Conservation (phyloP, 2,329 filamentous ascomycete genomes). For the Colletotrichum aenigma region DNA sequence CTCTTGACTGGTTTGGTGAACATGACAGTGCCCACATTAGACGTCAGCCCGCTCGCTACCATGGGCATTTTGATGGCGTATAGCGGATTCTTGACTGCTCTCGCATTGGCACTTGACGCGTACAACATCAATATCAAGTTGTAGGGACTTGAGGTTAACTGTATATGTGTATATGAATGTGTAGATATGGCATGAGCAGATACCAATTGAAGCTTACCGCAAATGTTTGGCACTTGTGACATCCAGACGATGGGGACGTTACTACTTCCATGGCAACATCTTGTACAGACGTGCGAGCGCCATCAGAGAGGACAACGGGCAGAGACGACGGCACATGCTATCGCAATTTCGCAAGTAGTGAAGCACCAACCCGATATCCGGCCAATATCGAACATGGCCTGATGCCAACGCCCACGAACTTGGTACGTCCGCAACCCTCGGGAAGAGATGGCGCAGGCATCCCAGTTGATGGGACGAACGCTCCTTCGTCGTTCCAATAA, state of each 20-base stretch:
- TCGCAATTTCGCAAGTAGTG: not conserved
- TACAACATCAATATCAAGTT: constrained; percentile 75
- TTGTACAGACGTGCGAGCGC: not conserved
- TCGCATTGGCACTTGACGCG: constrained; percentile 71
- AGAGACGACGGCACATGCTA: not conserved
- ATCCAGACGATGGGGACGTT: not conserved
- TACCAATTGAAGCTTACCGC: not conserved
- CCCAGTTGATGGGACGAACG: not conserved
- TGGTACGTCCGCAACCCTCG: not conserved
- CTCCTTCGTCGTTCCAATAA: not conserved
- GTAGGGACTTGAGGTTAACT: constrained; percentile 35
- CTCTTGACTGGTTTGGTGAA: constrained; percentile 89
- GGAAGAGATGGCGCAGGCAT: not conserved
- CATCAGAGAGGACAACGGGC: not conserved
- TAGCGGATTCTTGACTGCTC: constrained; percentile 65
- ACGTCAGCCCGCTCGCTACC: constrained; percentile 66
- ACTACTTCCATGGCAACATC: not conserved
- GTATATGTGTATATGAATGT: not conserved
- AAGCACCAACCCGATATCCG: not conserved
- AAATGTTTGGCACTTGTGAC: not conserved
- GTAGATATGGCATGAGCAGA: not conserved
- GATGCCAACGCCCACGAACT: not conserved
- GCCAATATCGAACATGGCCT: not conserved
- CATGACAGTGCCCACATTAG: constrained; percentile 81
- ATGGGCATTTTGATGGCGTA: constrained; percentile 81